phyloP scores from a whole-genome alignment of 2,329 filamentous ascomycete species.

The Xylariomycetidae sp. region DNA sequence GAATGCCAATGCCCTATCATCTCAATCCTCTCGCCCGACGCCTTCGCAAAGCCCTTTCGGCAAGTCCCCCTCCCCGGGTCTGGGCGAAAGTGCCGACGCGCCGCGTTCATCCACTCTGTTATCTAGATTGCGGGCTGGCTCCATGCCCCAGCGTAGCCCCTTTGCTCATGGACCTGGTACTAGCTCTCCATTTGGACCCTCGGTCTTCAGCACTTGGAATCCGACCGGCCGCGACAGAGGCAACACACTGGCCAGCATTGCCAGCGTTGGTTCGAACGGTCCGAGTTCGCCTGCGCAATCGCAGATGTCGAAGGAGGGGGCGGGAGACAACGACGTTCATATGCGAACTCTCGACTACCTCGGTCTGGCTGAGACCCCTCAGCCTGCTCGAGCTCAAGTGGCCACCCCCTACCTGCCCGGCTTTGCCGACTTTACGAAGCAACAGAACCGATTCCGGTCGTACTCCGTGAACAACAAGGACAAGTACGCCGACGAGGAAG shows the following conservation, averaged over 20 bases:
- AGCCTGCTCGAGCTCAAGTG: constrained; percentile 68
- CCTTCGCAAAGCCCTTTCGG: constrained; percentile 86
- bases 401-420: constrained; percentile 71
- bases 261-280: constrained; percentile 86
- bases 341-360: constrained; percentile 93
- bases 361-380: constrained; percentile 87
- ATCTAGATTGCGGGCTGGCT: constrained; percentile 83
- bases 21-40: constrained; percentile 78
- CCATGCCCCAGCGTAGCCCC: constrained; percentile 83
- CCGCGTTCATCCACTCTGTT: constrained; percentile 65
- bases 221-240: constrained; percentile 67
- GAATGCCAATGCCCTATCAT: constrained; percentile 51
- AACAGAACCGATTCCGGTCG: constrained; percentile 83
- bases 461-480: constrained; percentile 99
- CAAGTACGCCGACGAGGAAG: constrained; percentile 86
- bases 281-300: constrained; percentile 83
- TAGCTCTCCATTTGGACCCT: constrained; percentile 73
- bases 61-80: constrained; percentile 57
- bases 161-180: constrained; percentile 51
- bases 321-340: constrained; percentile 78
- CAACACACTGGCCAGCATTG: constrained; percentile 73
- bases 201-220: constrained; percentile 87
- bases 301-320: constrained; percentile 77
- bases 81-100: constrained; percentile 39
- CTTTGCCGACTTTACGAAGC: constrained; percentile 68